Evolutionary conservation across 495 filamentous ascomycete genomes (phyloP), one percentile per base, ranked within the genome.

Genomic region (Penicillium manginii): DNA sequence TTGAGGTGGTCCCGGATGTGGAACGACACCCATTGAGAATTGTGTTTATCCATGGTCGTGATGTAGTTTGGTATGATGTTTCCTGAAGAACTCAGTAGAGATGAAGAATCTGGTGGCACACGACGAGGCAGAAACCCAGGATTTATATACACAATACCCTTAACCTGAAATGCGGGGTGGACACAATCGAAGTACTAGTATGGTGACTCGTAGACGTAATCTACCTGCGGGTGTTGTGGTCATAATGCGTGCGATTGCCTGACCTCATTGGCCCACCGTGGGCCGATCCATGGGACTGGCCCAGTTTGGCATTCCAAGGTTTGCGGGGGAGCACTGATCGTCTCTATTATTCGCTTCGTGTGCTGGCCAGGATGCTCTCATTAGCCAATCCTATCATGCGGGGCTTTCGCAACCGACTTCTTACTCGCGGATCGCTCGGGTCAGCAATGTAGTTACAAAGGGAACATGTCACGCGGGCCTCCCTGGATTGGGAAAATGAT

Each of bases 1-100:
- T 68, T 56, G 14, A 76, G 62, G 48, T 66, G 72, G 66, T 72
- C 73, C 18, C 73, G 68, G 49, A 76, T 76, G 54, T 76, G 73
- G 61, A 76, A 70, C 22, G 61, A 61, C 48, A 76, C 68, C 73
- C 73, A 76, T 55, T 70, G 63, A n/a, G 71, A 66, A 29, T 65
- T 65, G 61, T 74, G 63, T 46, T 68, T 71, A 54, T 64, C 40
- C 40, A 43, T 43, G 35, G 4, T 37, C 35, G 15, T n/a, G 17
- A 43, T 43, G 11, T 43, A n/a, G 15, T 21, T 19, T 19, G 40
- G 6, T 43, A 17, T 7, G n/a, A 9, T 43, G 17, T 39, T 39
- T 12, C 8, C 15, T 43, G 40, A 17, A 43, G 40, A 43, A 43
- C n/a, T 43, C 15, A n/a, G 40, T 17, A 17, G 40, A 43, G 40